A percentile compares a stretch with the other conserved stretches of the same genome.
These are phyloP conservation scores for Stachybotrys echinatus DNA, from an alignment of 2,329 filamentous ascomycete genomes.

Conservation along the genomic window DNA sequence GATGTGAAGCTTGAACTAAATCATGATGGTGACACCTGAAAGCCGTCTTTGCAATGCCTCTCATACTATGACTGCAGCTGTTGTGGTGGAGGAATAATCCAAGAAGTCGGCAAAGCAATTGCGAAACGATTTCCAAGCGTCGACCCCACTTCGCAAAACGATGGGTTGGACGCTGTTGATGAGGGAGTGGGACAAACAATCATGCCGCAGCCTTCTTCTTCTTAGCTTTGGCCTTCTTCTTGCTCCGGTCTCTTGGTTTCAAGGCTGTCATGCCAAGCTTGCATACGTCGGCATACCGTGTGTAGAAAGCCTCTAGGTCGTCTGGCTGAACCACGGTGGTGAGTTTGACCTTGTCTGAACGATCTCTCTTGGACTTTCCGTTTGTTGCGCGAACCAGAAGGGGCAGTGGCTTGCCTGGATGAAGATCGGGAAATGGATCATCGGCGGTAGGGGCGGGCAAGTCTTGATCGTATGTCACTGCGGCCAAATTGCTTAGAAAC, in stretches of 20 bases:
- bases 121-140: too few species aligned
- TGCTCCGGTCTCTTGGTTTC: constrained; percentile 91
- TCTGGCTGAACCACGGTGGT: constrained; percentile 77
- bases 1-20: too few species aligned
- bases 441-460: constrained; percentile 36
- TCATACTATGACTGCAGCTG: too few species aligned
- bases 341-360: constrained; percentile 62
- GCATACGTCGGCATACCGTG: constrained; percentile 82
- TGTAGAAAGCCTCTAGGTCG: constrained; percentile 75
- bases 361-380: constrained; percentile 59
- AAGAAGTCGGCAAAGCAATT: too few species aligned
- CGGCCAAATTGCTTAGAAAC: too few species aligned
- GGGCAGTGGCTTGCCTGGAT: constrained; percentile 55
- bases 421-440: constrained; percentile 55
- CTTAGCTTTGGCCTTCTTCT: constrained; percentile 75
- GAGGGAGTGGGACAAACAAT: too few species aligned
- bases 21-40: too few species aligned
- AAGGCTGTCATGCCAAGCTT: constrained; percentile 82
- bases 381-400: constrained; percentile 82
- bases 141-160: too few species aligned
- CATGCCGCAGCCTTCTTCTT: constrained; percentile 50
- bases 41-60: too few species aligned
- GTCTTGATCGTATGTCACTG: constrained; percentile 40
- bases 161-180: too few species aligned
- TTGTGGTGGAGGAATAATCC: too few species aligned